Evolutionary conservation across 2,329 filamentous ascomycete genomes (phyloP).

Genomic region (Pseudogymnoascus sp.): DNA sequence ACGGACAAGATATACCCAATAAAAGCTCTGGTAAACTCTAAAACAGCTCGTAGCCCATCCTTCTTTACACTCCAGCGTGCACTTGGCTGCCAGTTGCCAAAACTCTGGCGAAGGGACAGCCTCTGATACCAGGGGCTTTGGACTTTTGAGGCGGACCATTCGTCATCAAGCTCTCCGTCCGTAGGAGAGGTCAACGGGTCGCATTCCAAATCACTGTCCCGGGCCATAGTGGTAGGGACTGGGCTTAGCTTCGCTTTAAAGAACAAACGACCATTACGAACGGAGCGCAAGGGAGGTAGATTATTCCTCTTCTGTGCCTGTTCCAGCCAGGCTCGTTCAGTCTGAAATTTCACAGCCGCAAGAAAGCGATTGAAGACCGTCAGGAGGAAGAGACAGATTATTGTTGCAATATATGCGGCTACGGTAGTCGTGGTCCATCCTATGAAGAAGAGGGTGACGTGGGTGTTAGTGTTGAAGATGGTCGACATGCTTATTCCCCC

Average conservation of each 20-base stretch:
- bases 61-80: neutral
- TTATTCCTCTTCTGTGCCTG: conserved; percentile 19
- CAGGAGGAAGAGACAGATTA: conserved; percentile 26
- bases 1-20: conserved; percentile 28
- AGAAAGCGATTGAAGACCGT: conserved; percentile 28
- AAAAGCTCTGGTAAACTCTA: conserved; percentile 23
- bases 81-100: neutral
- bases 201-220: neutral
- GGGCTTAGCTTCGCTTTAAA: neutral
- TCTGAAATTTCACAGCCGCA: conserved; percentile 24
- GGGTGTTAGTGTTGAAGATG: conserved; percentile 25
- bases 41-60: neutral
- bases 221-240: conserved; percentile 8
- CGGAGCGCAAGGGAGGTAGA: conserved; percentile 14
- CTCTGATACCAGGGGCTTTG: neutral
- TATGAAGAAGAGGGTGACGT: conserved; percentile 27
- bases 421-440: conserved; percentile 26
- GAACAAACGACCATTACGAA: neutral
- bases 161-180: neutral
- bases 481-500: conserved; percentile 20
- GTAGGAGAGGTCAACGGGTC: neutral
- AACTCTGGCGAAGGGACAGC: neutral
- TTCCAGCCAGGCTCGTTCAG: conserved; percentile 18
- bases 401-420: conserved; percentile 22
- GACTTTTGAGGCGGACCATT: neutral